A percentile compares a stretch with the other conserved stretches of the same genome.
Conservation (phyloP, 2,329 filamentous ascomycete species). For the Alternaria ethzedia region DNA sequence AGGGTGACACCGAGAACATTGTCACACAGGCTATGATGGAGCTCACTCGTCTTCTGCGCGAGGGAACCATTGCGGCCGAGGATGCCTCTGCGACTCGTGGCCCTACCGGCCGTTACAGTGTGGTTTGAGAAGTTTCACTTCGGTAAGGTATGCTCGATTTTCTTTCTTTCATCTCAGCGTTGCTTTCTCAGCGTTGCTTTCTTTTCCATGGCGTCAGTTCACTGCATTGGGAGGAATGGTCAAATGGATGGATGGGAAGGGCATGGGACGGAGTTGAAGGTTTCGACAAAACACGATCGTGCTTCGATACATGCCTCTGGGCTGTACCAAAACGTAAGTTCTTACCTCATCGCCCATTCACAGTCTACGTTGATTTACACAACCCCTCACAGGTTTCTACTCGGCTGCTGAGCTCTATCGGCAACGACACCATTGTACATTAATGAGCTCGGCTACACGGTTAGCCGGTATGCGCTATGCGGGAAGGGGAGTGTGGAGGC, state of each 20-base stretch:
- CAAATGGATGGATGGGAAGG: neutral
- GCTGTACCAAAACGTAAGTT: constrained; percentile 11
- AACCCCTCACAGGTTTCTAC: constrained; percentile 1
- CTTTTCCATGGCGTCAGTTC: constrained; percentile 5
- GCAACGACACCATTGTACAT: neutral
- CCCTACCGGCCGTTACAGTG: constrained; percentile 83
- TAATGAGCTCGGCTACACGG: neutral
- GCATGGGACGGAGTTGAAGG: constrained; percentile 1
- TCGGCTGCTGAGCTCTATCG: neutral
- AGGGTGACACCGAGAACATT: constrained; percentile 92
- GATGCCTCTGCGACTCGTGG: constrained; percentile 79
- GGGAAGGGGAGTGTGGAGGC: neutral
- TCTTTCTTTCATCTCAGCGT: too few relatives aligned
- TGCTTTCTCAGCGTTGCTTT: neutral
- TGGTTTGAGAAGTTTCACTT: constrained; percentile 49
- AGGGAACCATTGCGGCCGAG: constrained; percentile 87
- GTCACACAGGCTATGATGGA: constrained; percentile 91
- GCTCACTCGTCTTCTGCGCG: constrained; percentile 83
- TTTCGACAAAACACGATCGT: neutral
- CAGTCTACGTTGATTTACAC: constrained; percentile 12
- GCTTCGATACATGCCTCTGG: neutral
- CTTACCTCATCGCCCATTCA: neutral
- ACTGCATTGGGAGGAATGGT: constrained; percentile 10
- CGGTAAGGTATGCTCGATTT: constrained; percentile 47
- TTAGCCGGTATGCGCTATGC: neutral